Percentiles rank a stretch among this genome's conserved stretches.
These are phyloP conservation scores for Cyberlindnera petersonii DNA, from an alignment of 805 yeast species.

Conservation along the genomic window DNA sequence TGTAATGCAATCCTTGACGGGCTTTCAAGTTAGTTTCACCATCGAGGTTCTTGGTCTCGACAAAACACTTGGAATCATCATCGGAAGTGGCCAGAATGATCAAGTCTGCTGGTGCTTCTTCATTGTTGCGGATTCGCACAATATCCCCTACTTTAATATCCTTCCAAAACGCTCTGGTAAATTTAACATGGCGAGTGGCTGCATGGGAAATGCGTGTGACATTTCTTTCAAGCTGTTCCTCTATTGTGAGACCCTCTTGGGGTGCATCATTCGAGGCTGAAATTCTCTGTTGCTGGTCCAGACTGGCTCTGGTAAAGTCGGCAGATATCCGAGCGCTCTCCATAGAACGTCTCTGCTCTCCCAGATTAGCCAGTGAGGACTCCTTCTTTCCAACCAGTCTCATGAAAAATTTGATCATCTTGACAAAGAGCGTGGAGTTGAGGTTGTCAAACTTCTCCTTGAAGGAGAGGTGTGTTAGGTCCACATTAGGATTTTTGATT, in stretches of 20 bases:
- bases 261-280: slow-evolving; percentile 1
- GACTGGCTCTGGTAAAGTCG: slow-evolving; percentile 3
- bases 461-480: slow-evolving; percentile 41
- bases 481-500: slow-evolving; percentile 52
- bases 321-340: slow-evolving; percentile 14
- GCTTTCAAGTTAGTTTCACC: slow-evolving; percentile 77
- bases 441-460: slow-evolving; percentile 60
- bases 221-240: slow-evolving; percentile 9
- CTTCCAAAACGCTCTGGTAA: slow-evolving; percentile 51
- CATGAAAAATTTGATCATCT: slow-evolving; percentile 20
- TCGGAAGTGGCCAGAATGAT: slow-evolving; percentile 58
- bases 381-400: slow-evolving; percentile 19
- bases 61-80: slow-evolving; percentile 60
- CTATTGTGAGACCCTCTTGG: slow-evolving; percentile 4
- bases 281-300: slow-evolving; percentile 4
- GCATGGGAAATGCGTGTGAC: slow-evolving; percentile 1
- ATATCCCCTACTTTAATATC: slow-evolving; percentile 70
- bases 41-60: slow-evolving; percentile 78
- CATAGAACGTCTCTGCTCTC: slow-evolving; percentile 13
- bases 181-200: slow-evolving; percentile 19
- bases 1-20: slow-evolving; percentile 62
- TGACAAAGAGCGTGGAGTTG: slow-evolving; percentile 30
- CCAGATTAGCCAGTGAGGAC: slow-evolving; percentile 5
- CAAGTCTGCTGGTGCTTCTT: slow-evolving; percentile 77
- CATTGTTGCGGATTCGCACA: slow-evolving; percentile 64